phyloP scores from a whole-genome alignment of 2,329 filamentous ascomycete species.

The Botrytis porri region DNA sequence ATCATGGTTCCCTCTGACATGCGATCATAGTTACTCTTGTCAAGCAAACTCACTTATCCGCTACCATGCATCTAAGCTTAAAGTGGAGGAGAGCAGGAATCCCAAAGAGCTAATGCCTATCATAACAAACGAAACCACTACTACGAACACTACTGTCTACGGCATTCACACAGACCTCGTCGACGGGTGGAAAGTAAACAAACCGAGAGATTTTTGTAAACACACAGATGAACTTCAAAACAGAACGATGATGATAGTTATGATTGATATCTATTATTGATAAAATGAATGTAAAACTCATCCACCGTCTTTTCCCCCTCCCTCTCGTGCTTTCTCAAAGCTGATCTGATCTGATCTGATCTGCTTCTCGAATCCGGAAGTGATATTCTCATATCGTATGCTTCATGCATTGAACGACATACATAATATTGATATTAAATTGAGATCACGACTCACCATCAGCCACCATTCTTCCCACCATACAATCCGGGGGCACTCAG shows the following conservation, averaged over 20 bases:
- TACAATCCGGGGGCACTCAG: not conserved
- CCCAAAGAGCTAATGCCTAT: not conserved
- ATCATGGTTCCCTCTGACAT: not conserved
- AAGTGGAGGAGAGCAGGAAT: not conserved
- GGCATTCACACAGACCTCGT: not conserved
- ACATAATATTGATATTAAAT: constrained; percentile 8
- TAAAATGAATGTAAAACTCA: not conserved
- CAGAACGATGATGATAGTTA: not conserved
- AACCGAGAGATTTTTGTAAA: not conserved
- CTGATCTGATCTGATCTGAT: not conserved
- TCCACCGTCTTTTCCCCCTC: not conserved
- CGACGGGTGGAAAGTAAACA: not conserved
- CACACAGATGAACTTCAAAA: not conserved
- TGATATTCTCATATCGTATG: not conserved
- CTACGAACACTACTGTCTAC: no score
- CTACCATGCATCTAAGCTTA: not conserved
- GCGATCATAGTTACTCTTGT: not conserved
- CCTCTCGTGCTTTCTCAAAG: not conserved
- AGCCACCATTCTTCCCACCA: not conserved
- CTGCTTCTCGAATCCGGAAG: not conserved
- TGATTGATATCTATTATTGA: not conserved
- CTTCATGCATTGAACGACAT: not conserved
- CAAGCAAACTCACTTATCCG: not conserved
- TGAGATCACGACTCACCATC: not conserved
- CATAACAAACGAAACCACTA: not conserved